Evolutionary conservation across 768 basidiomycete species (phyloP).

Genomic region (Hygrophorus russula): DNA sequence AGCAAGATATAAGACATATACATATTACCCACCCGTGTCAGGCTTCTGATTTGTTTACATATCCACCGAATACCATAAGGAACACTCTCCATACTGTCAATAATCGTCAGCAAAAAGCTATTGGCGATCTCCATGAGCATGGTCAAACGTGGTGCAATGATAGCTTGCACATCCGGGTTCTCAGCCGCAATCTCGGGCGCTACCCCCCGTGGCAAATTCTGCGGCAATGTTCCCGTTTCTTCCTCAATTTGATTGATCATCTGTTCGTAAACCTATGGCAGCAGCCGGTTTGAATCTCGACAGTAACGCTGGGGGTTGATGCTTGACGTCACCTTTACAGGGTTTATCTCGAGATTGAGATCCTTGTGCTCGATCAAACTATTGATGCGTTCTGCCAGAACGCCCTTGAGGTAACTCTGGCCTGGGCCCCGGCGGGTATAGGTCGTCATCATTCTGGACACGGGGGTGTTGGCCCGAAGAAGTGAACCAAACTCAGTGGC

Average conservation of each 20-base stretch:
- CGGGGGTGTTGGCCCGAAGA: conserved; percentile 96
- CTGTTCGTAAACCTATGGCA: conserved; percentile 89
- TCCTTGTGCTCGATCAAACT: conserved; percentile 99
- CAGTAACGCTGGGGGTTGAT: background rate
- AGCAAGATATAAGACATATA: conserved; percentile 9
- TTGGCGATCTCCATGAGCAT: conserved; percentile 99
- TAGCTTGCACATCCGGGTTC: conserved; percentile 93
- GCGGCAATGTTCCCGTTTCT: conserved; percentile 85
- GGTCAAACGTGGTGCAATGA: conserved; percentile 91
- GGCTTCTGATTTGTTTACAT: conserved; percentile 96
- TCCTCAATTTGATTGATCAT: conserved; percentile 99
- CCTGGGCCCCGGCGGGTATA: conserved; percentile 98
- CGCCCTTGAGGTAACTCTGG: conserved; percentile 96
- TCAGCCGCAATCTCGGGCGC: conserved; percentile 90
- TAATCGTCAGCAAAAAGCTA: conserved; percentile 93
- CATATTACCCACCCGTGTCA: conserved; percentile 64
- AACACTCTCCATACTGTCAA: conserved; percentile 96
- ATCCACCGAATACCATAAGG: conserved; percentile 99
- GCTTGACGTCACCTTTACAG: conserved; percentile 64
- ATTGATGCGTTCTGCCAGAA: conserved; percentile 96
- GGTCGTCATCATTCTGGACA: conserved; percentile 99
- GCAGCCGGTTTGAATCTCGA: background rate
- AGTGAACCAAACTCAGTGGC: conserved; percentile 99
- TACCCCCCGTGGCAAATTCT: conserved; percentile 86
- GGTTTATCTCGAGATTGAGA: conserved; percentile 97